Base-by-base conservation (phyloP, 2,329 filamentous ascomycete species). In the Penicillium expansum region DNA sequence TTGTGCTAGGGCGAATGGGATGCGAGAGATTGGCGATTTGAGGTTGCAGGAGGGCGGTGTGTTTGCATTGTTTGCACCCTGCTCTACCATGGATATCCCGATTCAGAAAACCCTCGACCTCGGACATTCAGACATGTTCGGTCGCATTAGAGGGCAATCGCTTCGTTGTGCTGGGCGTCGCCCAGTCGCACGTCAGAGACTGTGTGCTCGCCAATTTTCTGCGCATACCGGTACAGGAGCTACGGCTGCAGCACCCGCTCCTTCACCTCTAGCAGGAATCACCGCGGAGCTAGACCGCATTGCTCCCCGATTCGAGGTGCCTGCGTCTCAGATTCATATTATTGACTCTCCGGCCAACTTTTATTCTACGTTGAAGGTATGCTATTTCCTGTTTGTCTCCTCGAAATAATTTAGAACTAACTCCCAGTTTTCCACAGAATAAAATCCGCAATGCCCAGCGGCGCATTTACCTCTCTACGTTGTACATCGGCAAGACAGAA, bases 401-500 rank as follows among this genome's bases (percentile, higher is more conserved):
- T 57, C 44, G 38, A 22, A 58, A 39, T 22, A 58, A 22, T 41
- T 43, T 38, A 6, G 24, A 33, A 30, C 44, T 47, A 33, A 56
- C 35, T 52, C 39, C 32, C 24, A 55, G 27, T 32, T 62, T 32
- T 62, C 44, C 62, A 55, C 70, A 92, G 89, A 77, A 83, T 61
- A 96, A 92, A 77, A 97, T 99, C 70, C 84, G 83, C 51, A 84
- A 83, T 61, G 94, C 94, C 10, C 85, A 91, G 73, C 82, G 78
- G 51, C 85, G 90, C 58, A 88, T 99, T 63, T 99, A 95, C 72
- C 79, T 99, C 48, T 96, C 92, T n/a, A 99, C 94, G 0, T 79
- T 99, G 51, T 99, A 99, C 72, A 94, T 99, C 71, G 94, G 94
- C 61, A 96, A 93, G 74, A 89, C 89, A 1, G 94, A 99, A 75